Conservation (phyloP, 1,284 basidiomycete genomes). For the Fomitopsis palustris region DNA sequence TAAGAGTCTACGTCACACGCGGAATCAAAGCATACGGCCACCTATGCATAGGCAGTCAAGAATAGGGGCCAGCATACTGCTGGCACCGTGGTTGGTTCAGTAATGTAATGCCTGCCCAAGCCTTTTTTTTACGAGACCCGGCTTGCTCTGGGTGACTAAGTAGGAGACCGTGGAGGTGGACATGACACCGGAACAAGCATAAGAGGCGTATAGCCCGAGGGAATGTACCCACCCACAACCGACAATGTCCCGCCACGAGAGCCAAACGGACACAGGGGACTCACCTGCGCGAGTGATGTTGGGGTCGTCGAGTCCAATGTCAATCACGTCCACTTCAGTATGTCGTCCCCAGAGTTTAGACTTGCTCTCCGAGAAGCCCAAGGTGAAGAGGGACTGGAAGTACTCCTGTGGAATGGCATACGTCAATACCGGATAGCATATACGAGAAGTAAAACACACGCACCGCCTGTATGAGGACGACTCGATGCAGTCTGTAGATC, state of each 20-base stretch:
- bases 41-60: too few relatives aligned
- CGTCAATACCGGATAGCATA: slow-evolving; percentile 2
- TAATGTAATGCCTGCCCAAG: too few relatives aligned
- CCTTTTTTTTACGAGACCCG: too few relatives aligned
- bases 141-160: too few relatives aligned
- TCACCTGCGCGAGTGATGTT: slow-evolving; percentile 83
- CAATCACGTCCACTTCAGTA: slow-evolving; percentile 41
- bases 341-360: slow-evolving; percentile 16
- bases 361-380: slow-evolving; percentile 58
- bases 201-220: not conserved
- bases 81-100: too few relatives aligned
- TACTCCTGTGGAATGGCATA: slow-evolving; percentile 52
- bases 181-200: too few relatives aligned
- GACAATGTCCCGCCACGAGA: not conserved
- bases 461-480: slow-evolving; percentile 84
- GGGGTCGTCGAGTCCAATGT: slow-evolving; percentile 76
- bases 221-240: not conserved
- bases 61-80: too few relatives aligned
- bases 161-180: not conserved
- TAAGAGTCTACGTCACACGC: too few relatives aligned
- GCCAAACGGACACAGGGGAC: slow-evolving; percentile 20
- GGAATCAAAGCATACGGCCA: too few relatives aligned
- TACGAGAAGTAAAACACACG: slow-evolving; percentile 17
- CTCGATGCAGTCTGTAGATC: slow-evolving; percentile 74
- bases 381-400: slow-evolving; percentile 81